phyloP scores from a whole-genome alignment of 345 rosid species.

The Citrus unshiu region DNA sequence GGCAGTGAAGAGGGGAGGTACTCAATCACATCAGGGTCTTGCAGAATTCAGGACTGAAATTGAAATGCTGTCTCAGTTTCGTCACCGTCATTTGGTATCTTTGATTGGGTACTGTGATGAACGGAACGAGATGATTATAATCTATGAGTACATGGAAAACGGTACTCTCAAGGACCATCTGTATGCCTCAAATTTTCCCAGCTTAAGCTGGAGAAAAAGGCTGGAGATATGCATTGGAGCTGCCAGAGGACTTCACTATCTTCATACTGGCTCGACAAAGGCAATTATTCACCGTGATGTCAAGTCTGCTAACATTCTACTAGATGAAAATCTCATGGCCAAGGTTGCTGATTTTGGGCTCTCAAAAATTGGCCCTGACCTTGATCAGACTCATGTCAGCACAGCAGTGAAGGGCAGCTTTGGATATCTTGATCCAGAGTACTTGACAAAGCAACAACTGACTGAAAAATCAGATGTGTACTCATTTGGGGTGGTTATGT shows the following conservation, averaged over 20 bases:
- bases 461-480: constrained; percentile 64
- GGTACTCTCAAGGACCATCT: constrained; percentile 66
- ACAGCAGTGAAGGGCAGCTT: constrained; percentile 80
- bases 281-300: constrained; percentile 71
- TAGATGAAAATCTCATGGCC: constrained; percentile 63
- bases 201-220: constrained; percentile 53
- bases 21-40: constrained; percentile 52
- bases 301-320: constrained; percentile 64
- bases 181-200: constrained; percentile 37
- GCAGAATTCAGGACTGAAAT: constrained; percentile 63
- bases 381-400: constrained; percentile 71
- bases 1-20: constrained; percentile 66
- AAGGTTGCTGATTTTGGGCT: constrained; percentile 78
- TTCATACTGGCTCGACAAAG: constrained; percentile 63
- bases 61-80: constrained; percentile 64
- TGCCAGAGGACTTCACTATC: constrained; percentile 72
- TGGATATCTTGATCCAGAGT: constrained; percentile 68
- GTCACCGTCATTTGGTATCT: constrained; percentile 73
- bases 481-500: constrained; percentile 70
- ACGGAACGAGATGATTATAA: constrained; percentile 58
- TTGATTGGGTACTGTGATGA: constrained; percentile 66
- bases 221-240: constrained; percentile 71
- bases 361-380: constrained; percentile 62
- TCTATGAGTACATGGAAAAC: constrained; percentile 68
- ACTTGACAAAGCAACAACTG: constrained; percentile 47